Conservation (phyloP, 169 alveolate species). For the Cryptosporidium viatorum region DNA sequence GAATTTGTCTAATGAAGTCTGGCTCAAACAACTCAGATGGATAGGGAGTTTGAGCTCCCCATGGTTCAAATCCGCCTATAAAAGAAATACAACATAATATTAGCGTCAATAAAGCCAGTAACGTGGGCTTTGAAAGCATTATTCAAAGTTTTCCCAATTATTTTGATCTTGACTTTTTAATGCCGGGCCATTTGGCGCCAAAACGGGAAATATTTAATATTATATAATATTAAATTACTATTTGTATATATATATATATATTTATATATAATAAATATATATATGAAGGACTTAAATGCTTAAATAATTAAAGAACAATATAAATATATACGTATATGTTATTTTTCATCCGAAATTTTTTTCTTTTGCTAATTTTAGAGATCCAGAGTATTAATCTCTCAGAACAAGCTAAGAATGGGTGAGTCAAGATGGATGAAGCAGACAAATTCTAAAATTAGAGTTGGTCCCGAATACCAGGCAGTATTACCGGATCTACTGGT, state of each 20-base stretch:
- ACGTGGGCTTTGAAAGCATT: neutral
- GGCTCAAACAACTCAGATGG: constrained; percentile 32
- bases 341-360: neutral
- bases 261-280: too few relatives aligned
- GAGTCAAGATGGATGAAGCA: constrained; percentile 63
- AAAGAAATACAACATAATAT: neutral
- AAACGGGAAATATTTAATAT: neutral
- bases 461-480: constrained; percentile 72
- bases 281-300: too few relatives aligned
- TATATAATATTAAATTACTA: too few relatives aligned
- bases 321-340: too few relatives aligned
- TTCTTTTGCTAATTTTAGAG: neutral
- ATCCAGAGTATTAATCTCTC: neutral
- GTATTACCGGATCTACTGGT: constrained; percentile 54
- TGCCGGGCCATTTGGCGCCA: neutral
- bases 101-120: neutral
- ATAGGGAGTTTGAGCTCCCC: constrained; percentile 71
- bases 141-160: neutral
- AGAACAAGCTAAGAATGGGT: constrained; percentile 9
- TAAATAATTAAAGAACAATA: too few relatives aligned
- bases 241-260: too few relatives aligned
- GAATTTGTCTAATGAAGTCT: constrained; percentile 16
- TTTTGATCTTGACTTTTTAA: neutral
- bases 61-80: constrained; percentile 19
- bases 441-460: constrained; percentile 40